Conservation (phyloP, 1,139 yeast species). For the Nakaseomyces uthaithaninus region DNA sequence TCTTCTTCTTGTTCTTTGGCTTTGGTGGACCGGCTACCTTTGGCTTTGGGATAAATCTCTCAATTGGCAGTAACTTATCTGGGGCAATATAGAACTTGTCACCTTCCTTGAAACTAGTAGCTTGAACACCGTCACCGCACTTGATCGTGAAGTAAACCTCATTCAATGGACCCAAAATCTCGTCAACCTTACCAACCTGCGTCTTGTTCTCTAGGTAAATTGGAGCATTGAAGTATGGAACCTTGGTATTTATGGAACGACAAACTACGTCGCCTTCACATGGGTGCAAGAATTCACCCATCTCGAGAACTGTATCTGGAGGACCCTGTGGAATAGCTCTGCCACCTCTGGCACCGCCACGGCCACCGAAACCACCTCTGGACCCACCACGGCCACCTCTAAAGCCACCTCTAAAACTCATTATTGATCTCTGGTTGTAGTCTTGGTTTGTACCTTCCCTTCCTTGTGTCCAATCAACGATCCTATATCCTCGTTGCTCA, state of each 20-base stretch:
- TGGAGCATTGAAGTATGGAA: conserved; percentile 98
- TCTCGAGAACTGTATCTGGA: conserved; percentile 87
- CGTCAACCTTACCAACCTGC: conserved; percentile 95
- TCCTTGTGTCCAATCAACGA: too few relatives aligned
- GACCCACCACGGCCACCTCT: conserved; percentile 31
- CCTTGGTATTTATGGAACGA: conserved; percentile 84
- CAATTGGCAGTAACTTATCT: conserved; percentile 90
- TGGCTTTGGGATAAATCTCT: conserved; percentile 92
- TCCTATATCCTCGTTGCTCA: too few relatives aligned
- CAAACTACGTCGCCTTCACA: conserved; percentile 98
- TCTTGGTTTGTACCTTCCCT: not conserved
- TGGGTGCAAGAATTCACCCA: conserved; percentile 87
- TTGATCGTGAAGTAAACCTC: conserved; percentile 95
- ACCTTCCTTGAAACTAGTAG: conserved; percentile 85
- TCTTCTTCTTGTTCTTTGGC: conserved; percentile 52
- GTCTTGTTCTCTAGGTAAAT: conserved; percentile 92
- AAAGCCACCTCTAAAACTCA: conserved; percentile 28
- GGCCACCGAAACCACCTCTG: conserved; percentile 31
- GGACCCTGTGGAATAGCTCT: conserved; percentile 41
- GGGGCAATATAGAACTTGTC: conserved; percentile 94
- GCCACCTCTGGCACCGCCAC: conserved; percentile 21
- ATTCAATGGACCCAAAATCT: conserved; percentile 92
- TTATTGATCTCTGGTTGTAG: conserved; percentile 5
- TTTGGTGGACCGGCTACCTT: conserved; percentile 72
- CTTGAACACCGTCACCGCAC: conserved; percentile 93